These are phyloP conservation scores for Tylopilus subfusipes DNA, from an alignment of 768 basidiomycete genomes.

Conservation along the genomic window DNA sequence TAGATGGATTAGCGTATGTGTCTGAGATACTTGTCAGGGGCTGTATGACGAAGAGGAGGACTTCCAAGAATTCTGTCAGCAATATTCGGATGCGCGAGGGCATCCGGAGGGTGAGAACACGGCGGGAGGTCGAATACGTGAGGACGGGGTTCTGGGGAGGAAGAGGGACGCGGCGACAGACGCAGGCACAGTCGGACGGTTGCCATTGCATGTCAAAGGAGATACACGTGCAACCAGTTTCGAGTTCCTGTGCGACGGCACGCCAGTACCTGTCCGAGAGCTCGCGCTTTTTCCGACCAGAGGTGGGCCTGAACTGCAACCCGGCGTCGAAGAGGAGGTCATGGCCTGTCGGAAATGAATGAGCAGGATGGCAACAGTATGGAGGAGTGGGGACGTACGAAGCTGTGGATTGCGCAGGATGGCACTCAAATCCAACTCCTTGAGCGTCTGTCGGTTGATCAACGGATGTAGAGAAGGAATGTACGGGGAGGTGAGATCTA, in stretches of 20 bases:
- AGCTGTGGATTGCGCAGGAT: slow-evolving; percentile 90
- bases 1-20: slow-evolving; percentile 56
- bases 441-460: slow-evolving; percentile 79
- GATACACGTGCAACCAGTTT: slow-evolving; percentile 79
- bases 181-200: slow-evolving; percentile 53
- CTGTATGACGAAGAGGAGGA: slow-evolving; percentile 80
- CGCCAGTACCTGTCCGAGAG: slow-evolving; percentile 82
- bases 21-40: slow-evolving; percentile 64
- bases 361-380: neutral
- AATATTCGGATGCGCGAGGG: slow-evolving; percentile 70
- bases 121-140: slow-evolving; percentile 41
- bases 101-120: slow-evolving; percentile 58
- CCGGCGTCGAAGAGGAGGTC: slow-evolving; percentile 87
- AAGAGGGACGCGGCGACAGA: slow-evolving; percentile 44
- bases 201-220: slow-evolving; percentile 63
- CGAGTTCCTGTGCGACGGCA: slow-evolving; percentile 73
- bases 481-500: slow-evolving; percentile 46
- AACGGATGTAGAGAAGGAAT: slow-evolving; percentile 70
- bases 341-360: slow-evolving; percentile 52
- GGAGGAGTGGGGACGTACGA: slow-evolving; percentile 50
- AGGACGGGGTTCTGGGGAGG: slow-evolving; percentile 41
- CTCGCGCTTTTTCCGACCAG: slow-evolving; percentile 68
- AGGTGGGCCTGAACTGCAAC: slow-evolving; percentile 75
- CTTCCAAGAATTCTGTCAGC: slow-evolving; percentile 73
- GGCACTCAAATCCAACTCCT: slow-evolving; percentile 79